phyloP scores from a whole-genome alignment of 2,329 filamentous ascomycete genomes.

The Fusarium sp. region DNA sequence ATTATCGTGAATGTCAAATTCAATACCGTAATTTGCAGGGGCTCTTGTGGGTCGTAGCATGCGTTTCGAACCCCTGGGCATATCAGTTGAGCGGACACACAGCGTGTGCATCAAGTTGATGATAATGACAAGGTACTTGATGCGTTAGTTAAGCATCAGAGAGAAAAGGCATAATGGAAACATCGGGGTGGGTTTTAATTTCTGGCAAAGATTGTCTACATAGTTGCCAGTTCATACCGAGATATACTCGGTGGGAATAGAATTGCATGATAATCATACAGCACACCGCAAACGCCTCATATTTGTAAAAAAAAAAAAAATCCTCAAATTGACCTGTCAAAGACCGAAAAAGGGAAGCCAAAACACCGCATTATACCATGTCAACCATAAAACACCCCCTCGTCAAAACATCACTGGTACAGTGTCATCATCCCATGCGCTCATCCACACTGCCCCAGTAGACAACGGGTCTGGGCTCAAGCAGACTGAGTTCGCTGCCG shows the following conservation, averaged over 20 bases:
- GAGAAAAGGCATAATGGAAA: not conserved
- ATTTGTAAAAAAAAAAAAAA: conserved; percentile 6
- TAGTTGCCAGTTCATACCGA: conserved; percentile 15
- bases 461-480: conserved; percentile 69
- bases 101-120: conserved; percentile 1
- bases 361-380: conserved; percentile 24
- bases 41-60: conserved; percentile 20
- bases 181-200: conserved; percentile 3
- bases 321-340: conserved; percentile 9
- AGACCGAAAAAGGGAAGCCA: conserved; percentile 16
- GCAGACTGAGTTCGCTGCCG: conserved; percentile 61
- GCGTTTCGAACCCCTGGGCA: conserved; percentile 26
- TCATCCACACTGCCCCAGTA: conserved; percentile 72
- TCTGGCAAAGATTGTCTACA: conserved; percentile 14
- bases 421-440: conserved; percentile 56
- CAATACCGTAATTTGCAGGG: conserved; percentile 29
- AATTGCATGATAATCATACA: conserved; percentile 17
- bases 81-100: not conserved
- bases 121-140: conserved; percentile 7
- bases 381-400: conserved; percentile 2
- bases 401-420: conserved; percentile 7
- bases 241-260: conserved; percentile 10
- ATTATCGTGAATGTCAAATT: not conserved
- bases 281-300: conserved; percentile 25
- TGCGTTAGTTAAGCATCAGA: conserved; percentile 7